phyloP scores from a whole-genome alignment of 2,329 filamentous ascomycete species.

The Aspergillus glaucus region DNA sequence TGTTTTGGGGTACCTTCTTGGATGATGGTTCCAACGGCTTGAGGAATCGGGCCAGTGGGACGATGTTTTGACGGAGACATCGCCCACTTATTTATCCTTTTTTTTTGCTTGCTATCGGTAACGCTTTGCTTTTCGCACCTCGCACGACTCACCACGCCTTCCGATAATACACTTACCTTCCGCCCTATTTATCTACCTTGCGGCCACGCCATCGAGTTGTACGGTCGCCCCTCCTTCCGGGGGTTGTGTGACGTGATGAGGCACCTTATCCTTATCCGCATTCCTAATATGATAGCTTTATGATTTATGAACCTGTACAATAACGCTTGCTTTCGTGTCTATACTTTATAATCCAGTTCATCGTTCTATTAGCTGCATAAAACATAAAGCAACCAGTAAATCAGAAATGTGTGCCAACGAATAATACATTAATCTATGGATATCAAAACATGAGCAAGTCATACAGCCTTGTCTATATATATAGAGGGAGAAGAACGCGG shows the following conservation, averaged over 20 bases:
- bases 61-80: conserved; percentile 4
- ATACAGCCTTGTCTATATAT: neutral
- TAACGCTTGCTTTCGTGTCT: conserved; percentile 7
- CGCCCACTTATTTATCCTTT: neutral
- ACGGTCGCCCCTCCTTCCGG: too few species aligned
- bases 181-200: too few species aligned
- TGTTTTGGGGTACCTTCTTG: neutral
- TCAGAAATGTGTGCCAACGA: neutral
- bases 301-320: conserved; percentile 16
- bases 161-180: too few species aligned
- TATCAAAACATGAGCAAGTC: neutral
- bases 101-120: conserved; percentile 2
- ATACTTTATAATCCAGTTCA: conserved; percentile 1
- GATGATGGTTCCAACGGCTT: neutral
- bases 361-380: neutral
- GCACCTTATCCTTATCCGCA: conserved; percentile 8
- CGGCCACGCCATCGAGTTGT: too few species aligned
- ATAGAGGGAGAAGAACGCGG: neutral
- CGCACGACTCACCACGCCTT: neutral
- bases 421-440: neutral
- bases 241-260: neutral
- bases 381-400: neutral
- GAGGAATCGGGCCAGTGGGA: neutral
- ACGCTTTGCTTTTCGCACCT: neutral
- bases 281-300: conserved; percentile 15